phyloP scores from a whole-genome alignment of 2,329 filamentous ascomycete species.

The Cladophialophora psammophila region DNA sequence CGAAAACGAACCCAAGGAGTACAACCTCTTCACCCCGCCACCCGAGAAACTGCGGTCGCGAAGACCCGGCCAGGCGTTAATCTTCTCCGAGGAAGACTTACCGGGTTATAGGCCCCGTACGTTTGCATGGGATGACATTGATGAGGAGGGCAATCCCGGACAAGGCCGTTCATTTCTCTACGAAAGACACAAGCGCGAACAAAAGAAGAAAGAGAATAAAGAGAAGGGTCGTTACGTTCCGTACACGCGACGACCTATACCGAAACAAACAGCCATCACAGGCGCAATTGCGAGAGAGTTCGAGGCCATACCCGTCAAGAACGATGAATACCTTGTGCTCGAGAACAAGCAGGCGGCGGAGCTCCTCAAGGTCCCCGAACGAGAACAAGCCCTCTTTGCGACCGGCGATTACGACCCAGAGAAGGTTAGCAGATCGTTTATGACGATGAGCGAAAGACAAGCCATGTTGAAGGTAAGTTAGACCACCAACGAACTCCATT shows the following conservation, averaged over 20 bases:
- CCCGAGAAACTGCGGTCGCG: conserved; percentile 52
- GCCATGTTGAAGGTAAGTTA: conserved; percentile 36
- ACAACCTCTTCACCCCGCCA: conserved; percentile 76
- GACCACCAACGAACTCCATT: neutral
- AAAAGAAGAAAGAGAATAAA: conserved; percentile 55
- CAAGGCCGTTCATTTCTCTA: conserved; percentile 54
- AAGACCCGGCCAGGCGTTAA: conserved; percentile 78
- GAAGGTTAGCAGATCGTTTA: conserved; percentile 31
- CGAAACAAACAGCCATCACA: conserved; percentile 79
- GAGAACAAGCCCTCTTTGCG: conserved; percentile 31
- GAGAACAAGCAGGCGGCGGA: conserved; percentile 66
- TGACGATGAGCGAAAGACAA: conserved; percentile 30
- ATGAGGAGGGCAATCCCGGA: conserved; percentile 52
- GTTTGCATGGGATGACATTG: conserved; percentile 48
- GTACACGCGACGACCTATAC: conserved; percentile 67
- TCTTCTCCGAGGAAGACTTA: conserved; percentile 93
- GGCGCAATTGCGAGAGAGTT: conserved; percentile 79
- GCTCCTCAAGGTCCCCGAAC: conserved; percentile 62
- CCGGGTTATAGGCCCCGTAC: conserved; percentile 68
- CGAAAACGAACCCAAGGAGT: conserved; percentile 82
- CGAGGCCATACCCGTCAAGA: conserved; percentile 74
- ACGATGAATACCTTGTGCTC: conserved; percentile 71
- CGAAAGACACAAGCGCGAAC: conserved; percentile 55
- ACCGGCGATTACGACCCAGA: conserved; percentile 32
- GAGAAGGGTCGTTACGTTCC: conserved; percentile 66